Conservation (phyloP, 805 yeast species). For the Candida coleopterorum region DNA sequence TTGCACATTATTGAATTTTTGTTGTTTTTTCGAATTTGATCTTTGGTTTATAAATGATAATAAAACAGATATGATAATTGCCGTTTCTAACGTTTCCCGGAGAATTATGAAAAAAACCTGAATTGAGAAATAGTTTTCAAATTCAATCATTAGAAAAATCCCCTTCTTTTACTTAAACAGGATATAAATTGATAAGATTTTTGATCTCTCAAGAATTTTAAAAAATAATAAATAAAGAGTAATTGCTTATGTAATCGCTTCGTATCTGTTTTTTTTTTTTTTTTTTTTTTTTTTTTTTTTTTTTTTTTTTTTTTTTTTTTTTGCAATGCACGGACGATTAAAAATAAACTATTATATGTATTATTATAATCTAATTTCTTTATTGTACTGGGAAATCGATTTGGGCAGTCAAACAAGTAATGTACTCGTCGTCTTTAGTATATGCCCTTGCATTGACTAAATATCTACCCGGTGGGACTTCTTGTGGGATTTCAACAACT, state of each 20-base stretch:
- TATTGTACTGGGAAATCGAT: conserved; percentile 51
- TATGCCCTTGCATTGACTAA: conserved; percentile 84
- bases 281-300: too few relatives aligned
- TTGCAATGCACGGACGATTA: too few relatives aligned
- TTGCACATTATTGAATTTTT: conserved; percentile 9
- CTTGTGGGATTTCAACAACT: conserved; percentile 77
- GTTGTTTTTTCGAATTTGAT: conserved; percentile 10
- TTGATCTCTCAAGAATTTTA: too few relatives aligned
- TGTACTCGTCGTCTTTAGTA: conserved; percentile 73
- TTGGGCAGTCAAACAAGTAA: conserved; percentile 78
- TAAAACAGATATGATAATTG: conserved; percentile 68
- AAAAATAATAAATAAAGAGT: background rate
- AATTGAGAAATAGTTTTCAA: conserved; percentile 54
- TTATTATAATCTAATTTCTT: conserved; percentile 6
- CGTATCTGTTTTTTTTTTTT: too few relatives aligned
- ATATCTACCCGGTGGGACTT: conserved; percentile 95
- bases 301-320: too few relatives aligned
- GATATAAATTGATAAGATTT: too few relatives aligned
- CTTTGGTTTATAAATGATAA: conserved; percentile 69
- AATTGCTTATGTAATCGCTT: background rate
- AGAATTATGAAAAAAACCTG: conserved; percentile 73
- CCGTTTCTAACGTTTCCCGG: conserved; percentile 69
- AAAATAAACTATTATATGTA: background rate
- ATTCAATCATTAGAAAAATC: conserved; percentile 11
- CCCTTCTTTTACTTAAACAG: too few relatives aligned